Conservation (phyloP, 1,284 basidiomycete species). For the Apiotrichum mycotoxinovorans region DNA sequence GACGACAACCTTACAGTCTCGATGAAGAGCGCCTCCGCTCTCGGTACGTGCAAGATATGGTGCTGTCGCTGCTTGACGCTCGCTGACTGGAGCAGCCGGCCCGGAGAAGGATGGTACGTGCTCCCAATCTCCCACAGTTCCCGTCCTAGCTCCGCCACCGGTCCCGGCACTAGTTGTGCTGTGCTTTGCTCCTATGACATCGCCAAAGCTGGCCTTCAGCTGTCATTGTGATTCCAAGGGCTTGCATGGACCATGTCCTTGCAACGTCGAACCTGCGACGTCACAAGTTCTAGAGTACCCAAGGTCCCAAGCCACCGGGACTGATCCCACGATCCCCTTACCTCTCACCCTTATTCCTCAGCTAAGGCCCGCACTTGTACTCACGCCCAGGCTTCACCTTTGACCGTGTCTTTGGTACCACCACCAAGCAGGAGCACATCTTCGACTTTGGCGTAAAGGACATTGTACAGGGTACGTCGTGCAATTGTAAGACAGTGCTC, state of each 20-base stretch:
- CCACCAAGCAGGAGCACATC: conserved; percentile 86
- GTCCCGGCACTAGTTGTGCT: neutral
- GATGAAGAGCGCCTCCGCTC: conserved; percentile 63
- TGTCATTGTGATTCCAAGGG: too few relatives aligned
- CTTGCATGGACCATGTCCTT: too few relatives aligned
- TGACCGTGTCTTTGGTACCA: conserved; percentile 93
- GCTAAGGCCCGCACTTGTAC: neutral
- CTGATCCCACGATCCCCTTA: too few relatives aligned
- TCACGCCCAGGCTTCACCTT: conserved; percentile 75
- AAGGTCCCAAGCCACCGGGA: too few relatives aligned
- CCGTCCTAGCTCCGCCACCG: neutral
- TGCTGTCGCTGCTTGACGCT: neutral
- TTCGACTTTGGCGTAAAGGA: conserved; percentile 98
- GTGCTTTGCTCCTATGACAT: neutral
- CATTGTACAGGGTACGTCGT: conserved; percentile 51
- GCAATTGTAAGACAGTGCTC: neutral
- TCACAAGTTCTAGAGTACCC: too few relatives aligned
- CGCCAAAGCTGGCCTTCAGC: too few relatives aligned
- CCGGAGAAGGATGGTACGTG: conserved; percentile 49
- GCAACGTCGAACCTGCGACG: too few relatives aligned
- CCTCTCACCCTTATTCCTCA: too few relatives aligned
- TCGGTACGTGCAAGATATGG: conserved; percentile 63
- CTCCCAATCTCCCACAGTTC: neutral
- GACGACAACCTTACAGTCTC: conserved; percentile 77
- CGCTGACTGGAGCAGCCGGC: conserved; percentile 34